Evolutionary conservation across 176 grass and related monocot species (phyloP).

Genomic region (Cenchrus americanus): DNA sequence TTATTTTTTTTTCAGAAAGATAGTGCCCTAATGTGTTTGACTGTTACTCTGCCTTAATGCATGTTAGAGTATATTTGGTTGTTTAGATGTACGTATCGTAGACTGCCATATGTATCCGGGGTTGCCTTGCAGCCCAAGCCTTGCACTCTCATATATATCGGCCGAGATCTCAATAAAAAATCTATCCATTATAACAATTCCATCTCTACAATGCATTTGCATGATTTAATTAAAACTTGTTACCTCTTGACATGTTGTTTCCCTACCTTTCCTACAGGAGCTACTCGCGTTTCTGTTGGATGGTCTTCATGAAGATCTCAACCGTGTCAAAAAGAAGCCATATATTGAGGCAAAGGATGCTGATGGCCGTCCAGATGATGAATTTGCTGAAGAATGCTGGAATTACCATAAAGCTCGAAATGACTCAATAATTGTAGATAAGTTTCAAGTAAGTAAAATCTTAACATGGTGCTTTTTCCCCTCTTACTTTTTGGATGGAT

Average conservation of each 20-base stretch:
- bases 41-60: not conserved
- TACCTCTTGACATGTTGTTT: not conserved
- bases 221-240: not conserved
- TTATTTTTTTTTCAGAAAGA: constrained; percentile 1
- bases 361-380: constrained; percentile 81
- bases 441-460: constrained; percentile 70
- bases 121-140: no score
- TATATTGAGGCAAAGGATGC: constrained; percentile 98
- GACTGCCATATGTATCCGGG: no score
- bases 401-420: constrained; percentile 92
- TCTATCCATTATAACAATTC: no score
- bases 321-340: constrained; percentile 94
- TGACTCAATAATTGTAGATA: constrained; percentile 99
- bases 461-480: not conserved
- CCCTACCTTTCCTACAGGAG: constrained; percentile 59
- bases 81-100: no score
- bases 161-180: no score
- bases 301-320: constrained; percentile 99
- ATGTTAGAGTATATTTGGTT: no score
- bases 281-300: constrained; percentile 96
- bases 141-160: no score
- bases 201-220: not conserved
- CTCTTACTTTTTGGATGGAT: not conserved
- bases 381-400: constrained; percentile 94
- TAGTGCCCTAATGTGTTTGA: not conserved